Base-by-base conservation (phyloP, 1,284 basidiomycete genomes). In the Naganishia sp. region DNA sequence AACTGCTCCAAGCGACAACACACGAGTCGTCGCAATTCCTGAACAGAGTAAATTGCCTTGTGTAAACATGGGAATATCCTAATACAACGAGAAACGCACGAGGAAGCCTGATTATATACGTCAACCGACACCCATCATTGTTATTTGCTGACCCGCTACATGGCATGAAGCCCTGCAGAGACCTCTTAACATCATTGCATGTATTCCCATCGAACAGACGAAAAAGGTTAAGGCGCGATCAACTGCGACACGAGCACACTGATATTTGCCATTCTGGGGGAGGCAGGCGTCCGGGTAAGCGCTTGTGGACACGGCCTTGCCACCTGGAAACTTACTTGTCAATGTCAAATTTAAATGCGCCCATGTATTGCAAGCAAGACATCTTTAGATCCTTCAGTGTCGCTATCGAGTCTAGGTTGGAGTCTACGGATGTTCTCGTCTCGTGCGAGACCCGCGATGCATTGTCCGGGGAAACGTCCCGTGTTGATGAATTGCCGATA, bases 211-310 rank as follows among this genome's bases (percentile, higher is more conserved):
- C 7, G 7, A 9, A 10, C 28, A 28, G 35, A 9, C 25, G 50
- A 51, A 51, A n/a, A 6, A n/a, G 49, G 6, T 31, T 25, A 61
- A 28, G 58, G 58, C 3, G 49, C 47, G 9, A 61, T 51, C 17
- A 61, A 61, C 18, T 61, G 58, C 13, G 58, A 61, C 3, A 61
- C 58, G 6, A 61, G 35, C 1, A 51, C 35, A 43, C 58, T 61
- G 39, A 61, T 61, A n/a, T 51, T 61, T 23, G 58, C 47, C 58
- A 61, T 61, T n/a, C 58, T 61, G 31, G 1, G 31, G 28, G 25
- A 21, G 18, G 7, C 11, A 31, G 15, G 28, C 15, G 17, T 25
- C 31, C 11, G 28, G 54, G 25, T 54, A 13, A 11, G 17, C 4
- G 3, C 15, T 41, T n/a, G 52, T 17, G 7, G 17, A 46, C 17